Conservation (phyloP, 2,329 filamentous ascomycete species). For the Neoascochyta sp. region DNA sequence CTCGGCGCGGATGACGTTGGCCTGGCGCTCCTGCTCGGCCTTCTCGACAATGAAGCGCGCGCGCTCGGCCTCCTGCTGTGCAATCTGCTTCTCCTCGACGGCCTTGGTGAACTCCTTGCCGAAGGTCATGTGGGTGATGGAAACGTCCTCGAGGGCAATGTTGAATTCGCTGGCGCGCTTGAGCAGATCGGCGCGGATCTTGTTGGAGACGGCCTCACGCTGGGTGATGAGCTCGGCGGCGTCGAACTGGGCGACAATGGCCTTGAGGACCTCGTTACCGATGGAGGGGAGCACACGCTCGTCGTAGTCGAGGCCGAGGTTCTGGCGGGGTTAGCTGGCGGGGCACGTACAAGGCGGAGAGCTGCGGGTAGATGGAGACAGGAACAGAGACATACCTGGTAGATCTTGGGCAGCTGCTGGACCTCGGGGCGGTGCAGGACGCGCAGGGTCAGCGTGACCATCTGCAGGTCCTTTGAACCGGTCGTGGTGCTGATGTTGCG, state of each 20-base stretch:
- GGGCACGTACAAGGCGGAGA: too few species aligned
- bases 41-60: constrained; percentile 98
- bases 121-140: constrained; percentile 99
- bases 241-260: constrained; percentile 53
- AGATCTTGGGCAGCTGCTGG: constrained; percentile 89
- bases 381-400: constrained; percentile 69
- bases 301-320: constrained; percentile 96
- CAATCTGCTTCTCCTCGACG: constrained; percentile 99
- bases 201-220: constrained; percentile 91
- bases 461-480: constrained; percentile 97
- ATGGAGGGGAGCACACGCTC: constrained; percentile 57
- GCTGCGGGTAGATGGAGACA: too few species aligned
- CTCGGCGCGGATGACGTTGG: constrained; percentile 96
- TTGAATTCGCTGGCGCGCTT: constrained; percentile 96
- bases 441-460: constrained; percentile 96
- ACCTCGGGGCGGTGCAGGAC: constrained; percentile 95
- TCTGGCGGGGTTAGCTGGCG: constrained; percentile 53
- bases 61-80: constrained; percentile 96
- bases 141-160: constrained; percentile 97
- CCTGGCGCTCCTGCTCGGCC: constrained; percentile 97
- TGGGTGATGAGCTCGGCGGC: constrained; percentile 79
- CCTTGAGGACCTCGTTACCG: constrained; percentile 54
- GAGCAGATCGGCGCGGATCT: constrained; percentile 87
- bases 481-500: constrained; percentile 97
- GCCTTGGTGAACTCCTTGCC: constrained; percentile 98